A percentile compares a stretch with the other conserved stretches of the same genome.
These are phyloP conservation scores for Jamesozyma lodderae DNA, from an alignment of 805 yeast genomes.

Conservation along the genomic window DNA sequence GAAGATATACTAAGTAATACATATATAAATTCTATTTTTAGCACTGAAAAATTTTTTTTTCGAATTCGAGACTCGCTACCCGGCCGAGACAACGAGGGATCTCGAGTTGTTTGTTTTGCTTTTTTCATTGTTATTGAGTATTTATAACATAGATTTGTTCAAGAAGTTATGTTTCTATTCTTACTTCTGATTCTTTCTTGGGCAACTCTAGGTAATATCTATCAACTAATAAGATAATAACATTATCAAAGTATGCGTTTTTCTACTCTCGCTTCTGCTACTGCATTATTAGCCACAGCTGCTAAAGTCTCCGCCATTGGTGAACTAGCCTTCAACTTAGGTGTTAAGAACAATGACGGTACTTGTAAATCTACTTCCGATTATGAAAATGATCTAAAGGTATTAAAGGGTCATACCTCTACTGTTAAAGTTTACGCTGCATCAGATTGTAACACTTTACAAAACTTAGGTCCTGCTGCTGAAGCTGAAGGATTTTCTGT, in stretches of 20 bases:
- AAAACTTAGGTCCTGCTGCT: slow-evolving; percentile 78
- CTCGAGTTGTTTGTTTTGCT: no score
- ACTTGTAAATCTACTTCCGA: slow-evolving; percentile 68
- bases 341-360: slow-evolving; percentile 68
- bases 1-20: slow-evolving; percentile 53
- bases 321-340: slow-evolving; percentile 75
- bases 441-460: slow-evolving; percentile 87
- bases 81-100: no score
- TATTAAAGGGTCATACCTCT: slow-evolving; percentile 48
- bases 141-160: no score
- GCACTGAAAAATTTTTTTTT: no score
- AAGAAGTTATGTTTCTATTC: no score
- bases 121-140: no score
- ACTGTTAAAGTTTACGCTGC: slow-evolving; percentile 82
- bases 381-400: slow-evolving; percentile 57
- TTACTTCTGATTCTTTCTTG: no score
- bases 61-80: no score
- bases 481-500: slow-evolving; percentile 67
- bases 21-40: no score
- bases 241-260: no score
- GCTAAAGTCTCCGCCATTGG: slow-evolving; percentile 51
- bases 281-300: slow-evolving; percentile 31
- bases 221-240: no score
- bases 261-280: slow-evolving; percentile 38
- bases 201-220: no score